These are phyloP conservation scores for Taiozyma onychis DNA, from an alignment of 1,139 yeast species.

Conservation along the genomic window DNA sequence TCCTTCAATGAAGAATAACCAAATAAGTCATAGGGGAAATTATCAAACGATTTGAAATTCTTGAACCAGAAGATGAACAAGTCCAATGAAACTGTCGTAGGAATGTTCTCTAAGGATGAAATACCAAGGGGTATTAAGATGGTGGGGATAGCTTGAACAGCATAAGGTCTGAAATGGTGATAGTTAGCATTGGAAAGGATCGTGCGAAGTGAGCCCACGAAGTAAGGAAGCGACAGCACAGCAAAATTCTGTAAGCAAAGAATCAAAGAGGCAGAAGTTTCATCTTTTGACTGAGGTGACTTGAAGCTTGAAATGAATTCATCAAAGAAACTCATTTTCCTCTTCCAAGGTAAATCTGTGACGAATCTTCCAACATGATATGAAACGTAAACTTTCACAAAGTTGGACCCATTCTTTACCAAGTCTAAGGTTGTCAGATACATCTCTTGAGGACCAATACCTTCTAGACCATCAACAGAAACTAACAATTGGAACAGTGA, in stretches of 20 bases:
- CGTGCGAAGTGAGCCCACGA: constrained; percentile 14
- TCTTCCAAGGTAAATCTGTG: background rate
- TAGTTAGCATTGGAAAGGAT: constrained; percentile 29
- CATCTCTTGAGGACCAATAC: constrained; percentile 2
- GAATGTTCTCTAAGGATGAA: background rate
- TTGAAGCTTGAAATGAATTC: constrained; percentile 30
- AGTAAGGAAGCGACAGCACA: constrained; percentile 21
- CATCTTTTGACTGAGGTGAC: constrained; percentile 34
- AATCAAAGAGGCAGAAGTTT: constrained; percentile 36
- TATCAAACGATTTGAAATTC: constrained; percentile 7
- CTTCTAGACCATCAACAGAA: background rate
- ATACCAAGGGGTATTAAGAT: constrained; percentile 23
- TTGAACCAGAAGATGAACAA: constrained; percentile 35
- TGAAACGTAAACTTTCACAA: constrained; percentile 4
- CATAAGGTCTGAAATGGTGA: constrained; percentile 30
- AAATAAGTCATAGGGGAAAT: constrained; percentile 24
- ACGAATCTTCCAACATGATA: background rate
- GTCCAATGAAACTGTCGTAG: constrained; percentile 8
- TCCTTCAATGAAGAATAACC: constrained; percentile 15
- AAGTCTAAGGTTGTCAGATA: background rate
- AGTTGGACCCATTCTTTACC: constrained; percentile 6
- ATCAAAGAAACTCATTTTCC: constrained; percentile 30
- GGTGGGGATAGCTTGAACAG: constrained; percentile 24
- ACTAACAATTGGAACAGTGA: constrained; percentile 4
- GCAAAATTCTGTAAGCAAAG: constrained; percentile 33